Conservation (phyloP, 2,329 filamentous ascomycete genomes). For the Phoma sp. region DNA sequence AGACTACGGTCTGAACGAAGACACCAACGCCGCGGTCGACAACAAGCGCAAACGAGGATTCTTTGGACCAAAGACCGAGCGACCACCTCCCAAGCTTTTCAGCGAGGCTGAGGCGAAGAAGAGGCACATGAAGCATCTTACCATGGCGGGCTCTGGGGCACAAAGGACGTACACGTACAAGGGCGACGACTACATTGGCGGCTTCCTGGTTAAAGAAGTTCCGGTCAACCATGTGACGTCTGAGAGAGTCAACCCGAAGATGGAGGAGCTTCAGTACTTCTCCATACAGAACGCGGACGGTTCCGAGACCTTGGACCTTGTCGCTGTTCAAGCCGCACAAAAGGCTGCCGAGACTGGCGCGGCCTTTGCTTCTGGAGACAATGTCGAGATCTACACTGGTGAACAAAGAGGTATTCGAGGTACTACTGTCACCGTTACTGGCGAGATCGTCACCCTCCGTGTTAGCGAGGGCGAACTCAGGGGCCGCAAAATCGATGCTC, state of each 20-base stretch:
- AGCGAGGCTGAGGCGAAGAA: constrained; percentile 93
- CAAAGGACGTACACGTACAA: constrained; percentile 82
- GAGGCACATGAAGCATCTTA: constrained; percentile 71
- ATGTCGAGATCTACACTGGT: constrained; percentile 95
- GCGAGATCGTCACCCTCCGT: constrained; percentile 87
- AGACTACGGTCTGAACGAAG: constrained; percentile 89
- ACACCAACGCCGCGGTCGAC: constrained; percentile 60
- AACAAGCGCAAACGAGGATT: constrained; percentile 78
- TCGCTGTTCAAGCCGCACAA: constrained; percentile 86
- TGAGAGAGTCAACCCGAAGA: constrained; percentile 87
- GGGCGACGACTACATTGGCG: constrained; percentile 88
- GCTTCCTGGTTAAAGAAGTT: constrained; percentile 92
- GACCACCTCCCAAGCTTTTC: constrained; percentile 88
- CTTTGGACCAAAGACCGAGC: constrained; percentile 60
- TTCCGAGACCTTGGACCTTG: constrained; percentile 89
- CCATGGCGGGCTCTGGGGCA: constrained; percentile 59
- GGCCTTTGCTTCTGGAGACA: constrained; percentile 88
- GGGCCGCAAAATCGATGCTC: constrained; percentile 89
- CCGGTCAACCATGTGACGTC: constrained; percentile 86
- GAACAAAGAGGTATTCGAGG: constrained; percentile 93
- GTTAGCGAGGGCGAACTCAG: constrained; percentile 82
- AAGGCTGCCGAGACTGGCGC: constrained; percentile 83
- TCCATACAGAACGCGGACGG: constrained; percentile 88
- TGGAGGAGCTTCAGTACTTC: constrained; percentile 97
- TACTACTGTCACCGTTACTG: constrained; percentile 82